Evolutionary conservation across 176 grass and related monocot species (phyloP).

Genomic region (Ampelocalamus luodianensis): DNA sequence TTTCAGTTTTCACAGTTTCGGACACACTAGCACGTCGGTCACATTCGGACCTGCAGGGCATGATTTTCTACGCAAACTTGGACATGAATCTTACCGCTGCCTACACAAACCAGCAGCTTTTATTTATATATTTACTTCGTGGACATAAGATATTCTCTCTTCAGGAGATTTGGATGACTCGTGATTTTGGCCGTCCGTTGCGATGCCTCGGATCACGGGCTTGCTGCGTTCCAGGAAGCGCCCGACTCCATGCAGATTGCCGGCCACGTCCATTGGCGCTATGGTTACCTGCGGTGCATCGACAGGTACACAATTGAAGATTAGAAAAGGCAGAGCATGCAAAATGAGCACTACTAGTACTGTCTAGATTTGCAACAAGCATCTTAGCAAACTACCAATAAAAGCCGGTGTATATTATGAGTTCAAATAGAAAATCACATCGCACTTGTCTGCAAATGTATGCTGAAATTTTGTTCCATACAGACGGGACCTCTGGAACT

Average conservation of each 20-base stretch:
- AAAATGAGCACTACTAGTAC: neutral
- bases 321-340: neutral
- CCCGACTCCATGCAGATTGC: constrained; percentile 31
- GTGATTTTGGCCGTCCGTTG: constrained; percentile 36
- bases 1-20: neutral
- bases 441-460: neutral
- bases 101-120: neutral
- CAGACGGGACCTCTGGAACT: too few species aligned
- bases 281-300: constrained; percentile 23
- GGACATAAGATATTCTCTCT: neutral
- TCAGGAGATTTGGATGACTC: constrained; percentile 52
- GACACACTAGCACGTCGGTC: neutral
- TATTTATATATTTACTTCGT: constrained; percentile 22
- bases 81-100: neutral
- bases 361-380: neutral
- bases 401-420: neutral
- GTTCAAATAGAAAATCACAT: neutral
- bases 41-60: neutral
- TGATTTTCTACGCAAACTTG: constrained; percentile 5
- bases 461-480: neutral
- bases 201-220: constrained; percentile 26
- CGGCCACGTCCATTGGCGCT: constrained; percentile 17
- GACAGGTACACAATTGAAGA: neutral
- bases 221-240: constrained; percentile 50
- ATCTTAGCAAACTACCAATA: neutral